These are phyloP conservation scores for Stagonosporopsis rhizophila DNA, from an alignment of 2,329 filamentous ascomycete species.

Conservation along the genomic window DNA sequence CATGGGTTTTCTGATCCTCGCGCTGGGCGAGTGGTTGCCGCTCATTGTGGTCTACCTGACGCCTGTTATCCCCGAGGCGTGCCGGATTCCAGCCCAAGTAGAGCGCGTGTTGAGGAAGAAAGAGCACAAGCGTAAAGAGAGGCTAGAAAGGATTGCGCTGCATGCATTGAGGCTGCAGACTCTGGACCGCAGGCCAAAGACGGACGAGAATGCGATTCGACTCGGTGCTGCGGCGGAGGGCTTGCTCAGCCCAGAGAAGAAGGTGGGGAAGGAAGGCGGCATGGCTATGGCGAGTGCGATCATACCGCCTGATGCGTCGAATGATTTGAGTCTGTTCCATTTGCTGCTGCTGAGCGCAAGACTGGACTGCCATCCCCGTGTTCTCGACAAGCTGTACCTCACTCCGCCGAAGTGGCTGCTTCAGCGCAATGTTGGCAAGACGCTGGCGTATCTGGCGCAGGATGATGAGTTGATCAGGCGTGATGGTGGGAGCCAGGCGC, in stretches of 20 bases:
- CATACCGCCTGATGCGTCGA: constrained; percentile 1
- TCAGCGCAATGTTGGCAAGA: constrained; percentile 59
- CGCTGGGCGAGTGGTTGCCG: constrained; percentile 88
- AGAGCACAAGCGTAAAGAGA: constrained; percentile 50
- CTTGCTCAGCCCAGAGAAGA: background rate
- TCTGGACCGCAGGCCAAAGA: constrained; percentile 2
- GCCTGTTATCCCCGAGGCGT: constrained; percentile 79
- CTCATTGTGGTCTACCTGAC: constrained; percentile 75
- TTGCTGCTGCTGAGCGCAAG: constrained; percentile 30
- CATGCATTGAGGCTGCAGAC: constrained; percentile 28
- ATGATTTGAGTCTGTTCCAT: constrained; percentile 22
- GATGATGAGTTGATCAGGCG: constrained; percentile 75
- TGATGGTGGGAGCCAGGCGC: constrained; percentile 65
- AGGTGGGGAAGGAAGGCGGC: constrained; percentile 9
- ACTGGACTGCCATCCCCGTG: constrained; percentile 32
- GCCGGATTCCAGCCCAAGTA: constrained; percentile 80
- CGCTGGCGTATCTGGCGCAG: constrained; percentile 68
- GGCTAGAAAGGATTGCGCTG: constrained; percentile 22
- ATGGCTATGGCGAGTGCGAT: constrained; percentile 15
- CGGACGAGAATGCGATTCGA: constrained; percentile 1
- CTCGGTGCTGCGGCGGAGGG: constrained; percentile 12
- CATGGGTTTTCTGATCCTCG: constrained; percentile 75
- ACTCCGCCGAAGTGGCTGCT: constrained; percentile 59
- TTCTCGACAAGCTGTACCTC: constrained; percentile 53
- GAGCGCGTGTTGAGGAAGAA: constrained; percentile 62